Percentiles rank a stretch among this genome's conserved stretches.
These are phyloP conservation scores for Zygoascus biomembranicola DNA, from an alignment of 805 yeast species.

Conservation along the genomic window DNA sequence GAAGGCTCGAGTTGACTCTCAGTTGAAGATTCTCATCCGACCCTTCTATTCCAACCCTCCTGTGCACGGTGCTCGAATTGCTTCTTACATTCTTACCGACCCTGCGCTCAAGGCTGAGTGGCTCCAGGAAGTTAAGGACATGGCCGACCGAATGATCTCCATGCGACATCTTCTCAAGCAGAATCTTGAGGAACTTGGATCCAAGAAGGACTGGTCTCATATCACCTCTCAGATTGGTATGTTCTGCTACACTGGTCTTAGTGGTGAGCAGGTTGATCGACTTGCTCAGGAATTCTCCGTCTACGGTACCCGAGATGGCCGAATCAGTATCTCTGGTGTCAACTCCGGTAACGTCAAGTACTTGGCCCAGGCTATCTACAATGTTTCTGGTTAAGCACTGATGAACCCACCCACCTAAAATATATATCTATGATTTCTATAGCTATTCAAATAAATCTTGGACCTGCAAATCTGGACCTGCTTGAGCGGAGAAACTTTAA, in stretches of 20 bases:
- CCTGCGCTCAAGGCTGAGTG: constrained; percentile 58
- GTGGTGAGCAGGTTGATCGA: constrained; percentile 57
- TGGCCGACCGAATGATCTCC: constrained; percentile 68
- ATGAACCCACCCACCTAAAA: neutral
- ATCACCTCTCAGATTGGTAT: constrained; percentile 86
- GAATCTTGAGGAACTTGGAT: constrained; percentile 46
- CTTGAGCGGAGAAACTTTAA: too few relatives aligned
- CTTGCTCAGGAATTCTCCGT: constrained; percentile 67
- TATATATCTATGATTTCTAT: neutral
- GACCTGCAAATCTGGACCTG: too few relatives aligned
- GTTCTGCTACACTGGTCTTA: constrained; percentile 89
- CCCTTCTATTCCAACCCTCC: constrained; percentile 93
- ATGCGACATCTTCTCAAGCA: constrained; percentile 62
- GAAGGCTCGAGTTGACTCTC: constrained; percentile 54
- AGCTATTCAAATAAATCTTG: neutral
- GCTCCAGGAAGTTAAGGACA: constrained; percentile 69
- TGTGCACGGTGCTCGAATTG: constrained; percentile 86
- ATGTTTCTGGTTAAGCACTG: constrained; percentile 19
- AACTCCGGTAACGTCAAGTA: constrained; percentile 67
- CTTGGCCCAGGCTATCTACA: constrained; percentile 33
- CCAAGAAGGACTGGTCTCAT: constrained; percentile 75
- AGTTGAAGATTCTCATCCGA: constrained; percentile 73
- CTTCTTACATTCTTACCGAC: constrained; percentile 61
- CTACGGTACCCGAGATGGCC: constrained; percentile 83
- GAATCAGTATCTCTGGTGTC: constrained; percentile 86